Percentiles rank a stretch among this genome's conserved stretches.
Evolutionary conservation across 306 rosid species (phyloP).

Genomic region (Hippophae tibetana): DNA sequence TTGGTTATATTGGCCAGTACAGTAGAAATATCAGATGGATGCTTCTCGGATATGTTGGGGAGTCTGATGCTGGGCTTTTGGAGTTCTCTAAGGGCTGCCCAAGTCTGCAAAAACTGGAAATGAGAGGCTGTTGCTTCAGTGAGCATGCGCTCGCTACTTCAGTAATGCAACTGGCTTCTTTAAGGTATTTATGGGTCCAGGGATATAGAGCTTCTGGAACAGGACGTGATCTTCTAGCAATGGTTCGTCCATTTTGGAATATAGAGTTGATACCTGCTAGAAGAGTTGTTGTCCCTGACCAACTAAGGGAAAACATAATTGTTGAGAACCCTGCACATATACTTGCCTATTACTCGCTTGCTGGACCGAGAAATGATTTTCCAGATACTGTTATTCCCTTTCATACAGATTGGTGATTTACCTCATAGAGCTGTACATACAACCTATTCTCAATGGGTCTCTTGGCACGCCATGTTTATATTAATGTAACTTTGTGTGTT

Average conservation of each 20-base stretch:
- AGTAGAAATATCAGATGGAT: constrained; percentile 94
- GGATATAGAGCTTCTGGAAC: constrained; percentile 56
- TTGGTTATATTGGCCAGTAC: constrained; percentile 64
- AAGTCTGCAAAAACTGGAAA: constrained; percentile 81
- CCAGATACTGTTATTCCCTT: constrained; percentile 63
- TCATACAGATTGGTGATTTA: constrained; percentile 31
- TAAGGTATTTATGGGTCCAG: constrained; percentile 94
- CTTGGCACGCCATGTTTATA: constrained; percentile 35
- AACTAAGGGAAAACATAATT: constrained; percentile 8
- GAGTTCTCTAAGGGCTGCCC: constrained; percentile 80
- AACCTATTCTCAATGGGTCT: constrained; percentile 1
- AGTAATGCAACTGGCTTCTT: constrained; percentile 49
- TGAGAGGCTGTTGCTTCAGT: constrained; percentile 93
- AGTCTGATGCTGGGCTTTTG: constrained; percentile 70
- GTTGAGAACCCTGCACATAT: constrained; percentile 79
- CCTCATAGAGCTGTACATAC: constrained; percentile 44
- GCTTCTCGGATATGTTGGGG: constrained; percentile 91
- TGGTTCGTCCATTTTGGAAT: constrained; percentile 87
- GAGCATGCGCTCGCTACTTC: constrained; percentile 69
- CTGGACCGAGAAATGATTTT: constrained; percentile 82
- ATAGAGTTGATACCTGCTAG: constrained; percentile 77
- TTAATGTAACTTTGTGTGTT: constrained; percentile 11
- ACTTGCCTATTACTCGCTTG: constrained; percentile 96
- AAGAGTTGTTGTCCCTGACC: constrained; percentile 19
- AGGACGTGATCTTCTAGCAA: constrained; percentile 64